Evolutionary conservation across 371 early-diverging fungal species (phyloP), one percentile per base, ranked within the genome.

Genomic region (Catenaria anguillulae): DNA sequence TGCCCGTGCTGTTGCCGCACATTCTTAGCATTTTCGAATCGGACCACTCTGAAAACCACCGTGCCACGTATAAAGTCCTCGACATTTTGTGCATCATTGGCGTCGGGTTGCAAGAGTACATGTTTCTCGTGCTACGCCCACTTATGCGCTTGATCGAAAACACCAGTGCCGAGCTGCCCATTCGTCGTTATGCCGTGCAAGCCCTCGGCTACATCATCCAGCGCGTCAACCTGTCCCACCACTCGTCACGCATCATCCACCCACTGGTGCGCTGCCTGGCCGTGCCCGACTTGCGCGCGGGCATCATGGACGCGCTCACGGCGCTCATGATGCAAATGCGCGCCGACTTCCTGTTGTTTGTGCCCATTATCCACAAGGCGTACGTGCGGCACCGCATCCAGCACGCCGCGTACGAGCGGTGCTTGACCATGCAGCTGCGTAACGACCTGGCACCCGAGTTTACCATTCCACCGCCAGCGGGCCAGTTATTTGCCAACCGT

Each of bases 81-180:
- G 86, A 92, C 63, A 85, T 90, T 0, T 76, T 97, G 68, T 80
- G 83, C 46, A 80, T 85, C 2, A 87, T 95, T 76, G 91, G 94
- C 23, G 72, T 86, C 33, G 91, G 86, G 63, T 81, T 96, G 62
- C 95, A 96, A 67, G 92, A 93, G 61, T 92, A 92, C 65, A 79
- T 95, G 77, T 91, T 90, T 66, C 74, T 97, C 31, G 87, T 95
- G 13, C 82, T 94, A 55, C 97, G 94, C 6, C 86, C 84, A 8
- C 78, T 97, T 19, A 85, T 94, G 56, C 71, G 77, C 50, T 77
- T 90, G 50, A 84, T 93, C 66, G 93, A 92, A 66, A 77, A 80
- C 35, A 72, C 80, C 0, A 88, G 87, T 55, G 76, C 78, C 0
- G 84, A 87, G 0, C 62, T 76, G 4, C 63, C 64, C 24, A 71